phyloP scores from a whole-genome alignment of 345 rosid species.

The Aethionema arabicum region DNA sequence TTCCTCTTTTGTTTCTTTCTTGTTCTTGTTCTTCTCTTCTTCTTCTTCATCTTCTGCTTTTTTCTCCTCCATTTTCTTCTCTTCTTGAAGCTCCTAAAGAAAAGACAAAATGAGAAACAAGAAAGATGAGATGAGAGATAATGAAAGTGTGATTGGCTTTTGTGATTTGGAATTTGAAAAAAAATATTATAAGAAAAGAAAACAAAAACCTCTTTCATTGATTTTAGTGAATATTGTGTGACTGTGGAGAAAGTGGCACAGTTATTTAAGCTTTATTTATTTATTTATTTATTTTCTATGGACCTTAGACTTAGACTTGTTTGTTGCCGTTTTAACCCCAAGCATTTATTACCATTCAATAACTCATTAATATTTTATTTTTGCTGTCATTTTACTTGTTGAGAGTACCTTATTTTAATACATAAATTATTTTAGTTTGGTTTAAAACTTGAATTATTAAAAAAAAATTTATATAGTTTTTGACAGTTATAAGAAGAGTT shows the following conservation, averaged over 20 bases:
- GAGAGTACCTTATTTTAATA: too few relatives aligned
- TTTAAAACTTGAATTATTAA: too few relatives aligned
- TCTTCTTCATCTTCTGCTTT: constrained; percentile 44
- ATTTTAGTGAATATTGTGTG: constrained; percentile 35
- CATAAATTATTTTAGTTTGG: too few relatives aligned
- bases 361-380: too few relatives aligned
- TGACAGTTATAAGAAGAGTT: too few relatives aligned
- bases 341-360: too few relatives aligned
- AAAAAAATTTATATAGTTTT: too few relatives aligned
- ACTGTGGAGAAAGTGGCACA: constrained; percentile 30
- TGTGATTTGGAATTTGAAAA: constrained; percentile 18
- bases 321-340: too few relatives aligned
- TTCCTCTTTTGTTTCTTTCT: constrained; percentile 35
- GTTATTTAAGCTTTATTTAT: constrained; percentile 23
- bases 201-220: constrained; percentile 67
- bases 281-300: constrained; percentile 18
- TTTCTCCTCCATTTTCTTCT: constrained; percentile 20
- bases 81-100: constrained; percentile 22
- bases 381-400: too few relatives aligned
- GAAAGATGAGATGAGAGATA: not conserved
- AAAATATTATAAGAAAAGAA: constrained; percentile 13
- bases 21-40: constrained; percentile 43
- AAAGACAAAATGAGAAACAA: not conserved
- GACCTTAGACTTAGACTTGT: not conserved
- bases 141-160: constrained; percentile 2